Evolutionary conservation across 305 asterid species (phyloP), one percentile per base, ranked within the genome.

Genomic region (Fraxinus velutina): DNA sequence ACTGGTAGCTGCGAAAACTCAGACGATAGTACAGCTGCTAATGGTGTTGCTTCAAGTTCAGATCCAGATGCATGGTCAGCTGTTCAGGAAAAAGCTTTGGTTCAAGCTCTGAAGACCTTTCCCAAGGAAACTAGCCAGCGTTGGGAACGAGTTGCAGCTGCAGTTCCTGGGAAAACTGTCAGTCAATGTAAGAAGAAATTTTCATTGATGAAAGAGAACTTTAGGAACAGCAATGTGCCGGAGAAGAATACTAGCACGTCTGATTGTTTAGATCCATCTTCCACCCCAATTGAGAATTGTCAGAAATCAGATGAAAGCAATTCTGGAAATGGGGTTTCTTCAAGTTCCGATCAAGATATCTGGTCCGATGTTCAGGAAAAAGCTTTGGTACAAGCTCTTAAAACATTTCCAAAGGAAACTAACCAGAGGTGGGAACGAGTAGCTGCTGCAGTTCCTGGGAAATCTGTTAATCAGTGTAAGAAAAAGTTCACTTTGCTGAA

Each of bases 311-410:
- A 82, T 17, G 89, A 83, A 12, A n/a, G 32, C 36, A 84, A 73
- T 68, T 81, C 76, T 77, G 92, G 50, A 19, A 87, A 89, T 4
- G 94, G 83, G 10, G 83, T 80, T 29, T 76, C 95, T 21, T 84
- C 92, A 24, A 84, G 85, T 81, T 85, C 92, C 0, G 98, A 91
- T 81, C 93, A 79, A 79, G 97, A 95, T 76, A 29, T 32, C 34
- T 95, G 99, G 99, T 91, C 99, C 2, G 93, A 90, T 9, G 91
- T 89, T 76, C 97, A 95, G 77, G 98, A 93, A 88, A 91, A 89
- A 87, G 97, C 97, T 2, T 79, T 95, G 89, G 75, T 95, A 82
- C 97, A 93, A 82, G 99, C 99, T 64, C 90, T 95, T 60, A 95
- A 93, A 88, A 89, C 97, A 81, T 90, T 95, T 79, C 96, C 98